Percentiles rank a stretch among this genome's conserved stretches.
These are phyloP conservation scores for Spizellomyces sp. DNA, from an alignment of 192 early-diverging fungal genomes.

Conservation along the genomic window DNA sequence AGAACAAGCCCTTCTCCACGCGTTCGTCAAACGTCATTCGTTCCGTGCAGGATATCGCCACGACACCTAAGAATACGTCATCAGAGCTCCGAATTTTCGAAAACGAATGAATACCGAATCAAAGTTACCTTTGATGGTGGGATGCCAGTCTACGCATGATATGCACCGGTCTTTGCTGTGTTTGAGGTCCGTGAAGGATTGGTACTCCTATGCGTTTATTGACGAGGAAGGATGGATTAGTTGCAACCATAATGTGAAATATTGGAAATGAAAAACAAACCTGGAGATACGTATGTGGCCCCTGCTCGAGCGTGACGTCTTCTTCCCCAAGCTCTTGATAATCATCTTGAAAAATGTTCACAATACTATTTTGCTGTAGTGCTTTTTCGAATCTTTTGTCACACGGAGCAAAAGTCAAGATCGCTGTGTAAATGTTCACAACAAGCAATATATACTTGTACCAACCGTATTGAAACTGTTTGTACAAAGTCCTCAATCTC, in stretches of 20 bases:
- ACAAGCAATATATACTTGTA: too few relatives aligned
- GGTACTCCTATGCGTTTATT: constrained; percentile 53
- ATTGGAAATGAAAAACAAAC: constrained; percentile 6
- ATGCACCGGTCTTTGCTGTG: constrained; percentile 66
- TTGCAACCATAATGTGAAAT: neutral
- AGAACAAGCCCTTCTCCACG: constrained; percentile 43
- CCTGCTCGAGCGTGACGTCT: constrained; percentile 59
- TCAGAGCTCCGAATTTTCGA: neutral
- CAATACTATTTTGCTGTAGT: constrained; percentile 55
- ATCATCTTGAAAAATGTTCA: constrained; percentile 64
- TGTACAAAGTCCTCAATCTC: constrained; percentile 50
- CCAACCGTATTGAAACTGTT: constrained; percentile 38
- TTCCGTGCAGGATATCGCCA: constrained; percentile 61
- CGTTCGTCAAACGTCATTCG: constrained; percentile 57
- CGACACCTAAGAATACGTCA: constrained; percentile 37
- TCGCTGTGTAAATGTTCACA: neutral
- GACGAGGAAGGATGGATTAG: neutral
- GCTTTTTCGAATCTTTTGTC: constrained; percentile 54
- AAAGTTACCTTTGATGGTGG: constrained; percentile 44
- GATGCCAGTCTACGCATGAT: constrained; percentile 66
- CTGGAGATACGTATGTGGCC: constrained; percentile 55
- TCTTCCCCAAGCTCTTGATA: constrained; percentile 61
- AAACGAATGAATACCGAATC: too few relatives aligned
- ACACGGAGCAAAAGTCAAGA: neutral
- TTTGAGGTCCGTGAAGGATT: constrained; percentile 64